A percentile compares a stretch with the other conserved stretches of the same genome.
phyloP scores from a whole-genome alignment of 768 basidiomycete genomes.

The Leucosporidium scottii region DNA sequence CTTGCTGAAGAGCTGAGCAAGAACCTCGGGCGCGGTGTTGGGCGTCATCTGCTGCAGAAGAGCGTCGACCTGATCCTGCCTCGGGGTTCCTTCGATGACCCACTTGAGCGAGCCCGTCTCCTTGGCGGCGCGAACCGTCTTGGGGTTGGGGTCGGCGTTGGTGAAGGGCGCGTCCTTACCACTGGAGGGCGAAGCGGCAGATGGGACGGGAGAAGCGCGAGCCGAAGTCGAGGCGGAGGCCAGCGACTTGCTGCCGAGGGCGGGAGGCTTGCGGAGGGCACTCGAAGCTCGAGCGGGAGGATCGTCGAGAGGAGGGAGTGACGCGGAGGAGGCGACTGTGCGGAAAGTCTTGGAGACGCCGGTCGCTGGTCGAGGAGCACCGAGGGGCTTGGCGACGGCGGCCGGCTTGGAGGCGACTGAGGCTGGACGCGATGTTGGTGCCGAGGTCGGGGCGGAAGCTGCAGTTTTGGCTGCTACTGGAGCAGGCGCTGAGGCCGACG shows the following conservation, averaged over 20 bases:
- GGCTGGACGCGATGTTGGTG: neutral
- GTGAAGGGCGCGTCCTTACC: conserved; percentile 41
- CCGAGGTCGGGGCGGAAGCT: neutral
- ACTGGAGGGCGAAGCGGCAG: conserved; percentile 34
- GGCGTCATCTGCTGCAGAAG: conserved; percentile 89
- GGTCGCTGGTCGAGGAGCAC: conserved; percentile 37
- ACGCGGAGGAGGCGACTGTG: neutral
- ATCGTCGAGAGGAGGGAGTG: conserved; percentile 4
- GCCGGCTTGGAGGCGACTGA: conserved; percentile 40
- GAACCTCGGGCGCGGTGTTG: conserved; percentile 65
- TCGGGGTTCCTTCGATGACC: conserved; percentile 53
- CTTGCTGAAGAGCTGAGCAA: conserved; percentile 77
- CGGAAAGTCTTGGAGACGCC: conserved; percentile 36
- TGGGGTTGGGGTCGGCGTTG: conserved; percentile 31
- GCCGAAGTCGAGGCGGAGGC: conserved; percentile 25
- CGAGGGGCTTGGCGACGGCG: conserved; percentile 39
- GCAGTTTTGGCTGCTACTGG: conserved; percentile 5
- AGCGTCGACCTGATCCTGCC: conserved; percentile 78
- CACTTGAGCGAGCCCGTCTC: conserved; percentile 37
- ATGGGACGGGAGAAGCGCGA: conserved; percentile 36
- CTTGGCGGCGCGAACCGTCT: conserved; percentile 28
- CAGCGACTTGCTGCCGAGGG: neutral
- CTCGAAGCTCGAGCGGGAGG: neutral
- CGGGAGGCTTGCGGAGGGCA: neutral
- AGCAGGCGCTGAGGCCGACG: conserved; percentile 45